phyloP scores from a whole-genome alignment of 2,329 filamentous ascomycete genomes.

The Hypoxylon rubiginosum region DNA sequence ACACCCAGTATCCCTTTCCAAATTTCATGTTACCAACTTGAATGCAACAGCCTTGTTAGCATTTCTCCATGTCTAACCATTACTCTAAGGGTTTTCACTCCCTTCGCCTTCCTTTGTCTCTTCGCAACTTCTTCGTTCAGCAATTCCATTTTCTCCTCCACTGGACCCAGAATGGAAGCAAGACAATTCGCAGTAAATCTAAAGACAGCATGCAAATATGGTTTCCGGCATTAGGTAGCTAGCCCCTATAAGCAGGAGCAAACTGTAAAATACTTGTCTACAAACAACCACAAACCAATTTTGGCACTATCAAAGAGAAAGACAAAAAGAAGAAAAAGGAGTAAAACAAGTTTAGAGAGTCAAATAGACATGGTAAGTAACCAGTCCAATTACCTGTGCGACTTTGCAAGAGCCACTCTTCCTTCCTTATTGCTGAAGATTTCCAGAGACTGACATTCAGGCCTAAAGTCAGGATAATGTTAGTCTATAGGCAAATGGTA shows the following conservation, averaged over 20 bases:
- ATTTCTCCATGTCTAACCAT: too few species aligned
- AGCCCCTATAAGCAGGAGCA: not conserved
- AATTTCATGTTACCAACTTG: too few species aligned
- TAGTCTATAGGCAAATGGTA: not conserved
- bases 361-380: not conserved
- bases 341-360: not conserved
- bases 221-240: too few species aligned
- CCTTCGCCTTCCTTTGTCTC: too few species aligned
- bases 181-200: too few species aligned
- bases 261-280: not conserved
- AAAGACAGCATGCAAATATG: too few species aligned
- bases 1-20: too few species aligned
- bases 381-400: not conserved
- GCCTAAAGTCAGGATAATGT: not conserved
- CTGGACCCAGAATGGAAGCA: too few species aligned
- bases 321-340: not conserved
- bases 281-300: not conserved
- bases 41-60: too few species aligned
- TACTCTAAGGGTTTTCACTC: too few species aligned
- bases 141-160: too few species aligned
- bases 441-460: not conserved
- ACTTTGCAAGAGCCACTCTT: not conserved
- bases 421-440: not conserved
- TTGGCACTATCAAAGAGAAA: not conserved
- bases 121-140: too few species aligned